Base-by-base conservation (phyloP, 1,284 basidiomycete genomes). In the Papiliotrema fonsecae region DNA sequence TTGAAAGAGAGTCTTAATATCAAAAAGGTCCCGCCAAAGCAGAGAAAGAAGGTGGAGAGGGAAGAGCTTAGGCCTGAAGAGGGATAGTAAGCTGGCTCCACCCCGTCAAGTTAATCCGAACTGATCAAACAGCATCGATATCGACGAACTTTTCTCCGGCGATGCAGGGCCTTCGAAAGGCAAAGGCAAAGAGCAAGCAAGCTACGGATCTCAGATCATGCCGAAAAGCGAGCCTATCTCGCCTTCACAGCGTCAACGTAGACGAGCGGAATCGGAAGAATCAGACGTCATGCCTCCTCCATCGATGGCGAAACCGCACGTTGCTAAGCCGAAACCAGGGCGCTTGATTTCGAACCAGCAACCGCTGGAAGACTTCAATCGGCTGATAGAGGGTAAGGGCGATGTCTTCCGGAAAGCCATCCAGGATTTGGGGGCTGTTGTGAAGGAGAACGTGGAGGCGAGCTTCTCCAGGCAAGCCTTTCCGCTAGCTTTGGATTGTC, bases 321-420 rank as follows among this genome's bases (percentile, higher is more conserved):
- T 49, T n/a, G 40, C 42, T 25, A 69, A 66, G 49, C 60, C 58
- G 21, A 65, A 64, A 47, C 49, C 57, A 6, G 70, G 67, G 10
- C 36, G 73, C 27, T 53, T 76, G 21, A 80, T 92, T 36, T 85
- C 86, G n/a, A 79, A 78, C 44, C 81, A 82, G 1, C 76, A 77
- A 55, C 88, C 89, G 1, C 75, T 92, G 35, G 77, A 76, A 43
- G 89, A 93, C 72, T 92, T 92, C 72, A 75, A 76, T 54, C 75
- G 78, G 57, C 84, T 88, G 58, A 73, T 87, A 18, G 77, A 78
- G 35, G 67, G 65, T 11, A 77, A 79, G 43, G 87, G 86, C 0
- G 87, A 89, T 65, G 73, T 88, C 16, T 87, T 90, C 42, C 81
- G 78, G 22, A 89, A 92, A 69, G 87, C 87, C 0, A 70, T 74